Evolutionary conservation across 2,329 filamentous ascomycete genomes (phyloP).

Genomic region (Aspergillus luchuensis): DNA sequence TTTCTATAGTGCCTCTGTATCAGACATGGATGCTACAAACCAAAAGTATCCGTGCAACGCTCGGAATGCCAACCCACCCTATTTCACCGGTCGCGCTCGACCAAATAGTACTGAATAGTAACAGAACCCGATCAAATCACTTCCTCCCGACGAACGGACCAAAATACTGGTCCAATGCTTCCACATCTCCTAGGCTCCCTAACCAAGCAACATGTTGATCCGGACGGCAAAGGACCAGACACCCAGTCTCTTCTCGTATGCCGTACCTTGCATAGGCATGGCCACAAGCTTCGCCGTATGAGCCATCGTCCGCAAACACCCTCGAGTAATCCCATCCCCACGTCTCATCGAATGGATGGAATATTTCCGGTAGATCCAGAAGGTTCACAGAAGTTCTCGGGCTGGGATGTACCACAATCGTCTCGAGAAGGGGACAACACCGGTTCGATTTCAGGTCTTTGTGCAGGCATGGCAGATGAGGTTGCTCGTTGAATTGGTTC

Average conservation of each 20-base stretch:
- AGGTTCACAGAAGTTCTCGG: conserved; percentile 6
- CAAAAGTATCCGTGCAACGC: too few species aligned
- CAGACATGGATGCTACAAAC: too few species aligned
- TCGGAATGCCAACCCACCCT: too few species aligned
- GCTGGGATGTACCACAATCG: conserved; percentile 18
- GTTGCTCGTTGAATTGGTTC: conserved; percentile 4
- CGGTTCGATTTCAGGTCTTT: not conserved
- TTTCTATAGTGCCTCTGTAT: too few species aligned
- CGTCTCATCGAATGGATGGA: conserved; percentile 19
- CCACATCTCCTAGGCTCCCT: conserved; percentile 14
- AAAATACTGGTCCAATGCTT: conserved; percentile 18
- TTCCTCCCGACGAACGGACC: not conserved
- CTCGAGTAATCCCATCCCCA: conserved; percentile 24
- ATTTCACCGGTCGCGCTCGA: too few species aligned
- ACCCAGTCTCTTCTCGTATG: conserved; percentile 15
- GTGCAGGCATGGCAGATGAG: not conserved
- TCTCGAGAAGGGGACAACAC: conserved; percentile 1
- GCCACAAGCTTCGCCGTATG: not conserved
- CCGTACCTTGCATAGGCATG: conserved; percentile 18
- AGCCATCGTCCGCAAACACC: conserved; percentile 18
- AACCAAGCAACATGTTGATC: conserved; percentile 27
- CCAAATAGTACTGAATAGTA: too few species aligned
- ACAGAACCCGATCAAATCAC: too few species aligned
- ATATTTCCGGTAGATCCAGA: conserved; percentile 18
- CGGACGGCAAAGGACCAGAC: conserved; percentile 24